Evolutionary conservation across 192 early-diverging fungal genomes (phyloP).

Genomic region (Entomortierella beljakovae): DNA sequence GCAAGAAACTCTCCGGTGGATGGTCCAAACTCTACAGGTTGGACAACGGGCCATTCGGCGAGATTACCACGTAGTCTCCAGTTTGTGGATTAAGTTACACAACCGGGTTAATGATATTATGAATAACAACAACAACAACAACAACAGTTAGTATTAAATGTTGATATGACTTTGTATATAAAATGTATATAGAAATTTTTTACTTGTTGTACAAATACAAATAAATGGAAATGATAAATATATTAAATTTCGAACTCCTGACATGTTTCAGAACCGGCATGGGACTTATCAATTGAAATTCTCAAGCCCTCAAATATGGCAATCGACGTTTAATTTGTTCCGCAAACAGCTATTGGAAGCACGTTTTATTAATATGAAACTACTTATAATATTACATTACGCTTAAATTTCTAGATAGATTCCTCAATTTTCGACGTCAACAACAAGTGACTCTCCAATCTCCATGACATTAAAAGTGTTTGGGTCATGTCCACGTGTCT

Average conservation of each 20-base stretch:
- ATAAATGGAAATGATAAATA: too few relatives aligned
- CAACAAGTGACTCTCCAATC: slow-evolving; percentile 63
- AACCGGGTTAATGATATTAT: background rate
- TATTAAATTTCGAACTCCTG: too few relatives aligned
- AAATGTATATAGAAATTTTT: background rate
- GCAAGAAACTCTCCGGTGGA: too few relatives aligned
- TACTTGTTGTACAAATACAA: too few relatives aligned
- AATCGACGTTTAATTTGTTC: background rate
- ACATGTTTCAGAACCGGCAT: too few relatives aligned
- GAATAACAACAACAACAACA: background rate
- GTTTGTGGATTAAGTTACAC: slow-evolving; percentile 25
- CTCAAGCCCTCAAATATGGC: too few relatives aligned
- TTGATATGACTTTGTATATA: slow-evolving; percentile 4
- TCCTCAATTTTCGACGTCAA: slow-evolving; percentile 22
- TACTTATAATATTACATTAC: too few relatives aligned
- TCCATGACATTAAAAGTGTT: slow-evolving; percentile 57
- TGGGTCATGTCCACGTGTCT: slow-evolving; percentile 59
- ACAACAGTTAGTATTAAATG: background rate
- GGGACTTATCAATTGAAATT: too few relatives aligned
- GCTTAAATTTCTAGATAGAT: too few relatives aligned
- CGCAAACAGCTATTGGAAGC: too few relatives aligned
- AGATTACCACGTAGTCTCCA: slow-evolving; percentile 45
- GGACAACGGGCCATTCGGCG: slow-evolving; percentile 3
- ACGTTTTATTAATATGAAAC: too few relatives aligned
- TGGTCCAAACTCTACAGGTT: background rate